Evolutionary conservation across 352 stramenopile genomes (phyloP).

Genomic region (Phytophthora pini): DNA sequence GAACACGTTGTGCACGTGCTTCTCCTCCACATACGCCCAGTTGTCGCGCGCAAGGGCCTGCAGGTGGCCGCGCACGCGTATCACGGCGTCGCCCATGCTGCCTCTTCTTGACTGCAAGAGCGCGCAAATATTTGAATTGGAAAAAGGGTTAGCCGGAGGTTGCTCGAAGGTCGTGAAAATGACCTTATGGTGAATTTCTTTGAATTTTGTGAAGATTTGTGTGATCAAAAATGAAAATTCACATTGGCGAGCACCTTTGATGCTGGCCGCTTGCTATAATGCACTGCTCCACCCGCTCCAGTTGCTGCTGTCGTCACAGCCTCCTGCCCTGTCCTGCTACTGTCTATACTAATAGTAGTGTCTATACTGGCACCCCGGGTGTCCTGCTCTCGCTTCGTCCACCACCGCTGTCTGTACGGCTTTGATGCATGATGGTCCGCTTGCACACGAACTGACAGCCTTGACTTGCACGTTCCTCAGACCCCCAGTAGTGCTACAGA

Average conservation of each 20-base stretch:
- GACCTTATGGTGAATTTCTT: no score
- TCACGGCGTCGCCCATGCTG: conserved; percentile 71
- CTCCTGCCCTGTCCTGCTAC: conserved; percentile 22
- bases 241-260: conserved; percentile 25
- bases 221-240: conserved; percentile 37
- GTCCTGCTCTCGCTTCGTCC: conserved; percentile 18
- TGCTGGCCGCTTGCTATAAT: conserved; percentile 22
- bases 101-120: conserved; percentile 17
- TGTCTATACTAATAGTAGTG: conserved; percentile 49
- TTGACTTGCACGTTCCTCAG: conserved; percentile 3
- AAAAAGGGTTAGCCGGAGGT: conserved; percentile 11
- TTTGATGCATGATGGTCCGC: not conserved
- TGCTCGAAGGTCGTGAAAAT: not conserved
- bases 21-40: conserved; percentile 53
- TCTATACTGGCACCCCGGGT: conserved; percentile 36
- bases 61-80: conserved; percentile 63
- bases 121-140: conserved; percentile 28
- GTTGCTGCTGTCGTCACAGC: conserved; percentile 16
- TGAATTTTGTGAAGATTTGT: no score
- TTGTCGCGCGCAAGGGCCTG: conserved; percentile 61
- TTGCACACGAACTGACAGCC: not conserved
- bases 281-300: conserved; percentile 21
- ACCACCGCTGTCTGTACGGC: not conserved
- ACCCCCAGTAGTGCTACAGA: conserved; percentile 47
- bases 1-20: conserved; percentile 48